Conservation (phyloP, 257 asterid species). For the Schizonepeta tenuifolia region DNA sequence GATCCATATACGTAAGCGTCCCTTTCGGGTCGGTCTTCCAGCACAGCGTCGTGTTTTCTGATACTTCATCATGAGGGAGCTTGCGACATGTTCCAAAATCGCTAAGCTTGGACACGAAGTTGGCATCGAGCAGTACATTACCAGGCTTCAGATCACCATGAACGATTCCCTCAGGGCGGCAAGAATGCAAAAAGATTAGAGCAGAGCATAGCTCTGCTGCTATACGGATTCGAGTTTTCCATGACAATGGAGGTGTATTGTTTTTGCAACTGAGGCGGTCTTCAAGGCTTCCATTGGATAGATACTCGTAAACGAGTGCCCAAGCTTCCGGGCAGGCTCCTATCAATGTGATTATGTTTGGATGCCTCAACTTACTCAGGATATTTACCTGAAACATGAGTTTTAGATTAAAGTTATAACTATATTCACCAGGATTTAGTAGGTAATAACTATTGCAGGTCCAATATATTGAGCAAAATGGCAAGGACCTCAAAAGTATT, state of each 20-base stretch:
- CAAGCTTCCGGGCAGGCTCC: conserved; percentile 91
- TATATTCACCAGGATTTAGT: neutral
- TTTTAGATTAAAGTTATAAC: conserved; percentile 3
- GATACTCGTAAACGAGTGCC: conserved; percentile 83
- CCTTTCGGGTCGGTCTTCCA: conserved; percentile 71
- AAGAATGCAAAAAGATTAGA: conserved; percentile 82
- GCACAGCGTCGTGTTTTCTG: conserved; percentile 45
- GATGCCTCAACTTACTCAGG: conserved; percentile 92
- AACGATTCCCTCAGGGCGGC: conserved; percentile 59
- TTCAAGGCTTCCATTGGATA: conserved; percentile 93
- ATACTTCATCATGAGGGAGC: conserved; percentile 44
- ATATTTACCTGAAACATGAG: conserved; percentile 61
- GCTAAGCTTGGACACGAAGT: conserved; percentile 76
- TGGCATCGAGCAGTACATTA: conserved; percentile 76
- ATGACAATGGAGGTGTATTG: conserved; percentile 80
- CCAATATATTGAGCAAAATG: conserved; percentile 10
- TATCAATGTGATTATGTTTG: conserved; percentile 74
- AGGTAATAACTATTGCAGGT: neutral
- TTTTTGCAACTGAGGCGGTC: conserved; percentile 84
- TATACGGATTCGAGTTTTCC: conserved; percentile 87
- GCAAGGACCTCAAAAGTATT: neutral
- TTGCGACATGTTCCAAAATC: conserved; percentile 80
- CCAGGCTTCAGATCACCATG: conserved; percentile 89
- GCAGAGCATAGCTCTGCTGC: conserved; percentile 89
- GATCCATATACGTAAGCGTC: conserved; percentile 71